phyloP scores from a whole-genome alignment of 2,329 filamentous ascomycete species.

The Plenodomus tracheiphilus region DNA sequence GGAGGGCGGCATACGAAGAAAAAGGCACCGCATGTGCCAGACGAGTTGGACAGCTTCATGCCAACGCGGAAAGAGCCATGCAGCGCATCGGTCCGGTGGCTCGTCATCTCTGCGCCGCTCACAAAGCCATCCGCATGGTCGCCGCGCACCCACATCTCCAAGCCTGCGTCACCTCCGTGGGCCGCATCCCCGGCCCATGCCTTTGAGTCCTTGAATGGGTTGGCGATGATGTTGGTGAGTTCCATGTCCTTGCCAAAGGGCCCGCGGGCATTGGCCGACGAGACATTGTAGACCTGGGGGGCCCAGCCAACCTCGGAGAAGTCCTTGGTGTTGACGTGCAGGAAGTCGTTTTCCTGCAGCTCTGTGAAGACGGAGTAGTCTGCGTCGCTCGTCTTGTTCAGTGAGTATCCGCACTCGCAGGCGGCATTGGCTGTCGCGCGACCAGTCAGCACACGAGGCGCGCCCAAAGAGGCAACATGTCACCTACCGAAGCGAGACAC shows the following conservation, averaged over 20 bases:
- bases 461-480: neutral
- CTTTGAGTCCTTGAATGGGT: slow-evolving; percentile 50
- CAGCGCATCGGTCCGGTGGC: slow-evolving; percentile 63
- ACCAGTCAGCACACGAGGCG: neutral
- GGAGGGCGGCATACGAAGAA: slow-evolving; percentile 68
- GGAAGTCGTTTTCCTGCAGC: slow-evolving; percentile 72
- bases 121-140: slow-evolving; percentile 55
- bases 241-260: slow-evolving; percentile 67
- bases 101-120: slow-evolving; percentile 66
- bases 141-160: slow-evolving; percentile 46
- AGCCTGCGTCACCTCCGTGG: slow-evolving; percentile 47
- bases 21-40: slow-evolving; percentile 76
- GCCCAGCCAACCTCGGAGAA: slow-evolving; percentile 60
- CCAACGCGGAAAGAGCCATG: slow-evolving; percentile 71
- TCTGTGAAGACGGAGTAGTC: slow-evolving; percentile 65
- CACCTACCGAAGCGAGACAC: slow-evolving; percentile 38
- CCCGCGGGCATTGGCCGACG: slow-evolving; percentile 61
- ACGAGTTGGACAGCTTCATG: slow-evolving; percentile 64
- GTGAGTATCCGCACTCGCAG: slow-evolving; percentile 74
- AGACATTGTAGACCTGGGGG: slow-evolving; percentile 68
- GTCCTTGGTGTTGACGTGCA: slow-evolving; percentile 57
- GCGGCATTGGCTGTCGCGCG: slow-evolving; percentile 45
- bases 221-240: slow-evolving; percentile 60
- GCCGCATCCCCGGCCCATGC: slow-evolving; percentile 52
- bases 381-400: slow-evolving; percentile 51